Percentiles rank a stretch among this genome's conserved stretches.
Evolutionary conservation across 2,329 filamentous ascomycete species (phyloP).

Genomic region (Ophiostoma sp.): DNA sequence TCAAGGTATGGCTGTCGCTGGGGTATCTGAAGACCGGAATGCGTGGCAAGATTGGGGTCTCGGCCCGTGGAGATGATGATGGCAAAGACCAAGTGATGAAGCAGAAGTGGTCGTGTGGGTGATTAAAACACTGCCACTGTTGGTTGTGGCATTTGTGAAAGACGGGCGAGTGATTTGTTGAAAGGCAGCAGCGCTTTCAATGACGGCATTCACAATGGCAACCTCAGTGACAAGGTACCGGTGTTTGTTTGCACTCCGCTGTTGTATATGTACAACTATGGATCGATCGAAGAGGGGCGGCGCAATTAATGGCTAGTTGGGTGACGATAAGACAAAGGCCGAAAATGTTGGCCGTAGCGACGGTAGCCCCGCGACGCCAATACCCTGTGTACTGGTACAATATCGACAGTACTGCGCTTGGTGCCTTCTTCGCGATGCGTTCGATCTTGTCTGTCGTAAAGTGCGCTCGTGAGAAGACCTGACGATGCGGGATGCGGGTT

Average conservation of each 20-base stretch:
- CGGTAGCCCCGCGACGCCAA: not conserved
- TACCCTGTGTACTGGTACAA: not conserved
- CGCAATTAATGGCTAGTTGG: not conserved
- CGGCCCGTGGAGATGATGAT: not conserved
- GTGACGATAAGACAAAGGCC: not conserved
- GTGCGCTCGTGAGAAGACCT: not conserved
- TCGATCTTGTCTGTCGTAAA: not conserved
- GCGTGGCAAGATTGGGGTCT: not conserved
- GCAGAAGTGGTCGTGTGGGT: not conserved
- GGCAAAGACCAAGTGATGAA: not conserved
- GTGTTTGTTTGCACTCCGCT: not conserved
- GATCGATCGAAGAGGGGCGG: conserved; percentile 4
- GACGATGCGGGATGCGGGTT: not conserved
- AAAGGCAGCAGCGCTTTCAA: not conserved
- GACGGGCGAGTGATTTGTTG: not conserved
- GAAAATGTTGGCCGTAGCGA: not conserved
- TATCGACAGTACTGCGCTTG: not conserved
- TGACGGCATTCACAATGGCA: not conserved
- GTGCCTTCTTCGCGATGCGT: not conserved
- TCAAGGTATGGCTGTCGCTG: not conserved
- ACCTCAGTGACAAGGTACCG: not conserved
- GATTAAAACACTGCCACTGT: not conserved
- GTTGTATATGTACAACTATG: not conserved
- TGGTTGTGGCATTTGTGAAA: not conserved
- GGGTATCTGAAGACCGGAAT: not conserved